Base-by-base conservation (phyloP, 495 filamentous ascomycete genomes). In the Podospora comata region DNA sequence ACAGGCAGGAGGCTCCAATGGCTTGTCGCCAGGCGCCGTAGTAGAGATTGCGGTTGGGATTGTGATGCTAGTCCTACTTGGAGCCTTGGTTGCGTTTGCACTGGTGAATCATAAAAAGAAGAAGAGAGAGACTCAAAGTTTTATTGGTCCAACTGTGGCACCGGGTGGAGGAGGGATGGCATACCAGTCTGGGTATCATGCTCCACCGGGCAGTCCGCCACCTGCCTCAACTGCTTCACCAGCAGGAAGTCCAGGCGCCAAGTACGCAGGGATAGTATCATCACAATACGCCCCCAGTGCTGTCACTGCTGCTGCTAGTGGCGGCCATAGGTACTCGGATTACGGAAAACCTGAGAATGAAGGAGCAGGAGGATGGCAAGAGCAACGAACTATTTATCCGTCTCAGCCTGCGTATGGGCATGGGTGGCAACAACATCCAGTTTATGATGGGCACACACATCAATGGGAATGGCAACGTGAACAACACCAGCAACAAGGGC, bases 31-130 rank as follows among this genome's bases (percentile, higher is more conserved):
- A 32, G 68, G 65, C 20, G 72, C 74, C 1, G 62, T 62, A 15
- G 68, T 72, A 13, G 72, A 70, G 0, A 70, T 76, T 7, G 74
- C 65, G 20, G 67, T 72, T 3, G 72, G 72, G 0, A 65, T 60
- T 1, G 70, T 65, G 16, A 55, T 73, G 2, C 27, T 59, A 0
- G 69, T 75, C 0, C 30, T 61, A 0, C 58, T 72, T 6, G 15
- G 58, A 0, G 66, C 6, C 3, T 19, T 67, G 4, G 16, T 56
- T 0, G 68, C 26, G 1, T 65, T 66, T 9, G 48, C 70, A 1
- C 54, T 68, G 16, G 0, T 75, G 19, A 66, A 69, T 18, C 64
- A 60, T 19, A 63, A 64, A 62, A 67, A 58, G n/a, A 75, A 66
- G 54, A 65, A 60, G 44, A 54, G 0, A 1, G 28, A 23, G 23